Percentiles rank a stretch among this genome's conserved stretches.
Evolutionary conservation across 176 grass and related monocot genomes (phyloP).

Genomic region (Ensete ventricosum): DNA sequence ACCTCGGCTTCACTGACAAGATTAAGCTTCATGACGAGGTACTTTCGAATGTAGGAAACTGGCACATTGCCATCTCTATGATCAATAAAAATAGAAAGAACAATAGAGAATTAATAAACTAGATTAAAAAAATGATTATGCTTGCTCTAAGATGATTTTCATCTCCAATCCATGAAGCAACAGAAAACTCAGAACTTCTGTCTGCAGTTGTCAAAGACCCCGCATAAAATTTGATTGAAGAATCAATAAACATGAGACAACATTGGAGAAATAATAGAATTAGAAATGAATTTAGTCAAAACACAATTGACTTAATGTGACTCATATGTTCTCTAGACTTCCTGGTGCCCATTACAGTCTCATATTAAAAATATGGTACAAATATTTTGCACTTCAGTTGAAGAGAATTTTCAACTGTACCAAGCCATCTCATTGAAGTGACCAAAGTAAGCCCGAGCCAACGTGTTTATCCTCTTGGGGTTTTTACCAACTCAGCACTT

Average conservation of each 20-base stretch:
- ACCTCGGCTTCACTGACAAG: slow-evolving; percentile 76
- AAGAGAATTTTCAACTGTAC: too few relatives aligned
- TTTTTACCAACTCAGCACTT: too few relatives aligned
- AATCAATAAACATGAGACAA: neutral
- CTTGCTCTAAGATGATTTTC: neutral
- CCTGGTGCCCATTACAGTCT: neutral
- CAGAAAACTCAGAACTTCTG: too few relatives aligned
- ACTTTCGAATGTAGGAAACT: slow-evolving; percentile 61
- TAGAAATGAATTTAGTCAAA: neutral
- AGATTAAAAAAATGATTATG: slow-evolving; percentile 5
- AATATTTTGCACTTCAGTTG: neutral
- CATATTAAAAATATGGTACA: neutral
- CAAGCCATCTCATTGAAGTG: too few relatives aligned
- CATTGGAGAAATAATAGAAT: neutral
- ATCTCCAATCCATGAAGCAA: neutral
- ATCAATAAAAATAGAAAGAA: slow-evolving; percentile 14
- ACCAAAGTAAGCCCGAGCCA: too few relatives aligned
- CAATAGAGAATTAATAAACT: too few relatives aligned
- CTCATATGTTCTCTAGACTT: neutral
- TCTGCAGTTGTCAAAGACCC: neutral
- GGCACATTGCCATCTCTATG: slow-evolving; percentile 61
- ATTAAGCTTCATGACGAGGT: slow-evolving; percentile 59
- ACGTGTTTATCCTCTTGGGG: too few relatives aligned
- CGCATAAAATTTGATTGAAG: neutral
- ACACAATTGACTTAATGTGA: neutral